Base-by-base conservation (phyloP, 179 eudicot genomes). In the Beta corolliflora region DNA sequence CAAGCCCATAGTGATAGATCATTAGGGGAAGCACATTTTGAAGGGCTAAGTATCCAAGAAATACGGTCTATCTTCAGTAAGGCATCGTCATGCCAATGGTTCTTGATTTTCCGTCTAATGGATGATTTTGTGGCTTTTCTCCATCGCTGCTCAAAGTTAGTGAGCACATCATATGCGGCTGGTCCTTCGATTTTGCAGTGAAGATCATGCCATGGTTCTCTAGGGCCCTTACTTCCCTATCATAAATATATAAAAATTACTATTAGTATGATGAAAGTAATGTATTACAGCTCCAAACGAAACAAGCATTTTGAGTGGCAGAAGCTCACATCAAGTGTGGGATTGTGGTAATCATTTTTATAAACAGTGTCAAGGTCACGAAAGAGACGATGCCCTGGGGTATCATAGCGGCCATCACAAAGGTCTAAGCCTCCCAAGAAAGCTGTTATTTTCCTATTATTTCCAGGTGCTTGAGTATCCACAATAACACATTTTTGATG, bases 401-500 rank as follows among this genome's bases (percentile, higher is more conserved):
- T 93, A 80, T 93, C 94, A 77, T 91, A 93, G 18, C 97, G 92
- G 19, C 94, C 97, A 85, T 92, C 97, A 67, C 94, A 92, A 16
- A 92, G 84, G 84, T 92, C 97, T 78, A 94, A 82, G 55, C 97
- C 98, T 78, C 98, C 97, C 48, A 94, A 77, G 80, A 94, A 94
- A 48, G 97, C 87, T 52, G 93, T 87, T 52, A 94, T 89, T 84
- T 91, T 92, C 79, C 98, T 86, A 77, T 92, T 89, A 70, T 92
- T 94, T 25, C 98, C 98, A 1, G 84, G 66, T 71, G 91, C 98
- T 89, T 94, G 96, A 44, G 93, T 87, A 80, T 94, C 98, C 66
- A 93, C 88, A 60, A 94, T 82, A 73, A 94, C 96, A 84, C 98
- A 91, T 83, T 94, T 94, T 85, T 94, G 98, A 82, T 94, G 98